Base-by-base conservation (phyloP, 2,329 filamentous ascomycete genomes). In the Colletotrichum shisoi region DNA sequence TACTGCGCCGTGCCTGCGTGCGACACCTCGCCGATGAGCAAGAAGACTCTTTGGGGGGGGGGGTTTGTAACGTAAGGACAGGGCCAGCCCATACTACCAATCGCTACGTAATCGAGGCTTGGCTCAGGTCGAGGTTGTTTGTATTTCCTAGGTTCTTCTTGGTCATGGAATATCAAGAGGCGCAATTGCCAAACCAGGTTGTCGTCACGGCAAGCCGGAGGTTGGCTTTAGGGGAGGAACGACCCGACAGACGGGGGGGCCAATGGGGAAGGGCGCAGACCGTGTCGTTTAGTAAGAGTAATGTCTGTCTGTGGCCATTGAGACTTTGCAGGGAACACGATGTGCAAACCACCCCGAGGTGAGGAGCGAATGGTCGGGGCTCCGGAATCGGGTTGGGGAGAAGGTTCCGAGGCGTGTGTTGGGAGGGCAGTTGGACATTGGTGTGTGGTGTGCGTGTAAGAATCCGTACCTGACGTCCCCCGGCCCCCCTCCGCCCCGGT, bases 151-250 rank as follows among this genome's bases (percentile, higher is more conserved):
- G 53, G 24, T 56, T 62, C 24, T 51, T 62, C 34, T 62, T 62
- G 63, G 63, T 65, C 63, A 65, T 48, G 51, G 40, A 39, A 19
- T 62, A 44, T 56, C 13, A 44, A 6, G 40, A 40, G 13, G 42
- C 24, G 13, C 24, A 31, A n/a, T 5, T 61, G 42, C 19, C 42
- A 19, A 19, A 45, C 17, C 17, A 6, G 24, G n/a, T 19, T 57
- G n/a, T 19, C 19, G 46, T 53, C 24, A 27, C 24, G 24, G 24
- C 24, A 27, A 27, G 21, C 19, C 31, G 34, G 31, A 6, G 1
- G 39, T n/a, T 37, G n/a, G 19, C n/a, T 21, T 53, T 45, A 8
- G 3, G n/a, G 17, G 9, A 49, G 46, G 24, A 27, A 17, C 24
- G 21, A 17, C 6, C 24, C 46, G 17, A 27, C 46, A 27, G 24